phyloP scores from a whole-genome alignment of 1,284 basidiomycete species.

The Ustilago bromivora region DNA sequence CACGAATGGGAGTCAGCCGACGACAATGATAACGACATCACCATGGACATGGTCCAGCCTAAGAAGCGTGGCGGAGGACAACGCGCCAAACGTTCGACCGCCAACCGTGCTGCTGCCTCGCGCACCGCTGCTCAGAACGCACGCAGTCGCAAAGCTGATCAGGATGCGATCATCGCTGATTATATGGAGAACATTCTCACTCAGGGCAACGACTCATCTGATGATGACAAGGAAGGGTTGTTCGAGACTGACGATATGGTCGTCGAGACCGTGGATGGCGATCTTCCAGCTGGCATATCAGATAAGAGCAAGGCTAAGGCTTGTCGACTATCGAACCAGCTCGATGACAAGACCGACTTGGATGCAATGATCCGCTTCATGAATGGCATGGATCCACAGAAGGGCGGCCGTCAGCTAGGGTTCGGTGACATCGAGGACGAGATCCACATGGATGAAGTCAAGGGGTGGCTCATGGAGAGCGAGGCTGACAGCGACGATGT shows the following conservation, averaged over 20 bases:
- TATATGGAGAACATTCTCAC: constrained; percentile 65
- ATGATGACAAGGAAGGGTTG: constrained; percentile 20
- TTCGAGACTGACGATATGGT: constrained; percentile 25
- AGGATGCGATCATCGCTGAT: constrained; percentile 64
- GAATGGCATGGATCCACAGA: constrained; percentile 62
- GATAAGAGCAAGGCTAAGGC: constrained; percentile 39
- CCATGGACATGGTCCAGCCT: constrained; percentile 18
- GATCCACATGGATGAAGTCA: constrained; percentile 51
- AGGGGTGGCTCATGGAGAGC: constrained; percentile 61
- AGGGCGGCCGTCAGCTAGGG: constrained; percentile 56
- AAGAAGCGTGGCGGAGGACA: constrained; percentile 38
- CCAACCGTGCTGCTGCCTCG: constrained; percentile 21
- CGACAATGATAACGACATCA: constrained; percentile 21
- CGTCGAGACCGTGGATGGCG: constrained; percentile 34
- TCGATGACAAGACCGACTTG: constrained; percentile 41
- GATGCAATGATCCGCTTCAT: constrained; percentile 63
- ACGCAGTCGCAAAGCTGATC: constrained; percentile 39
- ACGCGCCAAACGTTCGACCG: constrained; percentile 38
- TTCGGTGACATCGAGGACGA: constrained; percentile 59
- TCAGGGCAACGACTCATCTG: constrained; percentile 22
- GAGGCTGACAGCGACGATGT: constrained; percentile 33
- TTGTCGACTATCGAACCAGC: constrained; percentile 33
- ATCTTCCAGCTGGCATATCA: background rate
- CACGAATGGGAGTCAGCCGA: constrained; percentile 44
- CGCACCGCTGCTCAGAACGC: constrained; percentile 30